phyloP scores from a whole-genome alignment of 257 asterid genomes.

The Sherardia arvensis region DNA sequence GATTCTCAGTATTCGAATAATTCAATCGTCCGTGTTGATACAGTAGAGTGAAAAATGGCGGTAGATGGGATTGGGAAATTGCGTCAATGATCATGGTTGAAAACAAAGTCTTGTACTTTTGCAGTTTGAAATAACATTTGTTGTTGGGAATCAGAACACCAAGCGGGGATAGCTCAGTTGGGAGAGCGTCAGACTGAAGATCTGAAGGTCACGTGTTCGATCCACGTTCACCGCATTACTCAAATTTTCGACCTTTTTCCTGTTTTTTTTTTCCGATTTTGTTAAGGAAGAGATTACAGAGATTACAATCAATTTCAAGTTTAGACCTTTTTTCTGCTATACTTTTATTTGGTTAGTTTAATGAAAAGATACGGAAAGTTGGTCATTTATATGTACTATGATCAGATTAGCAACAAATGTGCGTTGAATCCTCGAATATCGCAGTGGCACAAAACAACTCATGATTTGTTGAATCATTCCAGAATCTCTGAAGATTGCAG shows the following conservation, averaged over 20 bases:
- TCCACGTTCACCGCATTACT: slow-evolving; percentile 85
- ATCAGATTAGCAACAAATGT: slow-evolving; percentile 17
- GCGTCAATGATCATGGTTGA: neutral
- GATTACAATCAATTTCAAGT: no score
- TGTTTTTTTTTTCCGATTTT: no score
- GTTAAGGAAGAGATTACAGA: no score
- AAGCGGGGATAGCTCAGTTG: slow-evolving; percentile 92
- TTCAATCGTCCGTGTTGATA: neutral
- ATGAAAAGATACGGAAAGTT: no score
- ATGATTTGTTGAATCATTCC: neutral
- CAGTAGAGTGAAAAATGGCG: neutral
- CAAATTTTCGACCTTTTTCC: no score
- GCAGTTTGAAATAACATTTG: no score
- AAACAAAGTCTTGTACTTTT: neutral
- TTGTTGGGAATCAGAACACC: no score
- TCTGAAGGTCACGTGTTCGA: slow-evolving; percentile 90
- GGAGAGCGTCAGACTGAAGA: slow-evolving; percentile 92
- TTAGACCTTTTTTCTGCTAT: neutral
- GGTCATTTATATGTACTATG: no score
- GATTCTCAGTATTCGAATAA: neutral
- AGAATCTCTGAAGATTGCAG: neutral
- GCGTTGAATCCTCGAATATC: slow-evolving; percentile 16
- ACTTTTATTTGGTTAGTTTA: neutral
- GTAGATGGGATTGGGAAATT: neutral
- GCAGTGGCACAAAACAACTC: slow-evolving; percentile 3